Conservation (phyloP, 78 protist species). For the Protostelium mycophagum region DNA sequence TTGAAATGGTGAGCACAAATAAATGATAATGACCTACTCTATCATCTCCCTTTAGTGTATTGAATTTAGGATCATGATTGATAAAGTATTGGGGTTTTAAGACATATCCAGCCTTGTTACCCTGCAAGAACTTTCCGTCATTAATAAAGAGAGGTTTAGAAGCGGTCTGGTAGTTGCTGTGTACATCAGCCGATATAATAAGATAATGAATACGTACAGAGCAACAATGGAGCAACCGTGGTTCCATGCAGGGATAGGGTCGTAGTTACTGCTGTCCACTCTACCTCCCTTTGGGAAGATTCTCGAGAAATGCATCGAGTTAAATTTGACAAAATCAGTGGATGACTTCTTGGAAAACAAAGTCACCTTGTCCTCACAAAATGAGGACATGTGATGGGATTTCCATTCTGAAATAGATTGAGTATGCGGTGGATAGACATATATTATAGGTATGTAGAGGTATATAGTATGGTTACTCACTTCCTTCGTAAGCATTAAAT, state of each 20-base stretch:
- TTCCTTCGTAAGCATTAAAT: neutral
- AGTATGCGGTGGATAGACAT: neutral
- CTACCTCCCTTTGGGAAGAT: slow-evolving; percentile 82
- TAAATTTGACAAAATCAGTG: slow-evolving; percentile 16
- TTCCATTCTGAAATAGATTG: no score
- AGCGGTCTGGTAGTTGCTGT: slow-evolving; percentile 66
- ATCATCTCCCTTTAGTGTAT: neutral
- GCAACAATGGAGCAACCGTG: slow-evolving; percentile 76
- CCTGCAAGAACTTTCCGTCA: slow-evolving; percentile 53
- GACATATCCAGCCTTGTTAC: slow-evolving; percentile 63
- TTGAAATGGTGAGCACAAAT: neutral
- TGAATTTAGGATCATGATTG: neutral
- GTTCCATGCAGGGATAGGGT: slow-evolving; percentile 74
- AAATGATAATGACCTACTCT: neutral
- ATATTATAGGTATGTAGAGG: neutral
- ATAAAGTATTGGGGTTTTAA: slow-evolving; percentile 54
- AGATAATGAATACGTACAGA: slow-evolving; percentile 10
- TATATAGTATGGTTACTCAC: neutral
- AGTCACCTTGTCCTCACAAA: slow-evolving; percentile 36
- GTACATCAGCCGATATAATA: neutral
- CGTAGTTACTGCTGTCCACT: slow-evolving; percentile 73
- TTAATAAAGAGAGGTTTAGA: slow-evolving; percentile 53
- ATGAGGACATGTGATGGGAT: slow-evolving; percentile 20
- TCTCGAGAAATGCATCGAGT: slow-evolving; percentile 50
- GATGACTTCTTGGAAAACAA: neutral